Evolutionary conservation across 2,329 filamentous ascomycete genomes (phyloP).

Genomic region (Knufia fluminis): DNA sequence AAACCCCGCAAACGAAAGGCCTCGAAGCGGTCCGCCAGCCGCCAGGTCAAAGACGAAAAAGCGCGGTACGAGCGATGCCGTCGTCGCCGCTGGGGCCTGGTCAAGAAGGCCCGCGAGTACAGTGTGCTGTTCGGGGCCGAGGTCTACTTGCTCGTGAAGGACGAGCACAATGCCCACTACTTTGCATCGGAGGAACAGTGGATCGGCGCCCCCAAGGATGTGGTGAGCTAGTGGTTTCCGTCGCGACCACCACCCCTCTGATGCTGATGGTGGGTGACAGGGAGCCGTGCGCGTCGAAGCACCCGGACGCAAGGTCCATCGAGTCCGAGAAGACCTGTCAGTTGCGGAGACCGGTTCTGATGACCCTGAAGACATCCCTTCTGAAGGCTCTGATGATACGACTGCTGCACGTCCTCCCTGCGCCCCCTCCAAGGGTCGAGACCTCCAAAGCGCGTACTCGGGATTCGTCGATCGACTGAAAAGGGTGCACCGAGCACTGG

Average conservation of each 20-base stretch:
- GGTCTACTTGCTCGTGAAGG: constrained; percentile 3
- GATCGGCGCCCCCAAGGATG: constrained; percentile 2
- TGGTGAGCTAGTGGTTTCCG: constrained; percentile 2
- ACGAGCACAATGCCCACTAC: constrained; percentile 3
- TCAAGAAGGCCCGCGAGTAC: neutral
- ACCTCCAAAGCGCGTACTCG: neutral
- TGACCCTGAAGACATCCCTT: neutral
- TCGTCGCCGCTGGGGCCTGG: neutral
- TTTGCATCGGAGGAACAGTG: constrained; percentile 3
- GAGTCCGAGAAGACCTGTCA: constrained; percentile 3
- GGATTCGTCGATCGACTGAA: constrained; percentile 1
- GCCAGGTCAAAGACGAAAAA: constrained; percentile 1
- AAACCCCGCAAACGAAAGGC: neutral
- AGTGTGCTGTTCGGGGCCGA: neutral
- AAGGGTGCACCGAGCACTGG: constrained; percentile 2
- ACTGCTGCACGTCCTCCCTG: constrained; percentile 1
- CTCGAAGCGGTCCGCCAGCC: neutral
- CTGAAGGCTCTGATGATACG: constrained; percentile 2
- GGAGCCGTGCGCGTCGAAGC: constrained; percentile 2
- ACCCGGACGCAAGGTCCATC: constrained; percentile 3
- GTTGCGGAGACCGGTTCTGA: constrained; percentile 2
- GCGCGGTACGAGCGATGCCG: neutral
- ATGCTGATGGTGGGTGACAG: constrained; percentile 3
- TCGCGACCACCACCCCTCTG: constrained; percentile 2
- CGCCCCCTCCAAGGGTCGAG: neutral